A percentile compares a stretch with the other conserved stretches of the same genome.
Evolutionary conservation across 1,139 yeast species (phyloP).

Genomic region (Hansenula sp.): DNA sequence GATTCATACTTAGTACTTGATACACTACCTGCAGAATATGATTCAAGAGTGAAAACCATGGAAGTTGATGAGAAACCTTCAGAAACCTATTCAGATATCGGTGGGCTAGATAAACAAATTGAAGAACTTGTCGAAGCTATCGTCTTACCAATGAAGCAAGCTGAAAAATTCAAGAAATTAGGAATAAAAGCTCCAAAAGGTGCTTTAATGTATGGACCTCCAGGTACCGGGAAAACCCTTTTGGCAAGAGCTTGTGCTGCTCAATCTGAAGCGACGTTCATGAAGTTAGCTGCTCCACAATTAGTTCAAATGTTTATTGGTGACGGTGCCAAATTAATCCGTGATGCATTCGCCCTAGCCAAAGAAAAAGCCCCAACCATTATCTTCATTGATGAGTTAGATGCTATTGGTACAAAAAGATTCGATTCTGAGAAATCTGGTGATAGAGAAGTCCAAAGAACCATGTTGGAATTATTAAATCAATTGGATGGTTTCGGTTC

Average conservation of each 20-base stretch:
- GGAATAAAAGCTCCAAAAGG: slow-evolving; percentile 98
- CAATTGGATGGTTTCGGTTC: slow-evolving; percentile 99
- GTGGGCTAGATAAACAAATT: slow-evolving; percentile 96
- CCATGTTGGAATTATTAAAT: slow-evolving; percentile 95
- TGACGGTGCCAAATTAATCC: slow-evolving; percentile 96
- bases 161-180: slow-evolving; percentile 87
- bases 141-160: slow-evolving; percentile 97
- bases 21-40: slow-evolving; percentile 95
- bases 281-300: slow-evolving; percentile 97
- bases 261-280: slow-evolving; percentile 95
- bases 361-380: slow-evolving; percentile 98
- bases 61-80: slow-evolving; percentile 98
- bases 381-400: slow-evolving; percentile 95
- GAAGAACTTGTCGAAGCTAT: slow-evolving; percentile 98
- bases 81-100: slow-evolving; percentile 94
- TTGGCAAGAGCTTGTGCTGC: slow-evolving; percentile 99
- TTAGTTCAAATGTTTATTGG: slow-evolving; percentile 99
- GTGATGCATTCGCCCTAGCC: slow-evolving; percentile 98
- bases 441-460: slow-evolving; percentile 98
- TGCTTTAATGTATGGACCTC: slow-evolving; percentile 98
- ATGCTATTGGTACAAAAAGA: slow-evolving; percentile 98
- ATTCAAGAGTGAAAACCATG: slow-evolving; percentile 97
- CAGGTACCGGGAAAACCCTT: slow-evolving; percentile 97
- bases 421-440: slow-evolving; percentile 97
- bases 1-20: slow-evolving; percentile 93